Conservation (phyloP, 176 grass and related monocot genomes). For the Bromus sterilis region DNA sequence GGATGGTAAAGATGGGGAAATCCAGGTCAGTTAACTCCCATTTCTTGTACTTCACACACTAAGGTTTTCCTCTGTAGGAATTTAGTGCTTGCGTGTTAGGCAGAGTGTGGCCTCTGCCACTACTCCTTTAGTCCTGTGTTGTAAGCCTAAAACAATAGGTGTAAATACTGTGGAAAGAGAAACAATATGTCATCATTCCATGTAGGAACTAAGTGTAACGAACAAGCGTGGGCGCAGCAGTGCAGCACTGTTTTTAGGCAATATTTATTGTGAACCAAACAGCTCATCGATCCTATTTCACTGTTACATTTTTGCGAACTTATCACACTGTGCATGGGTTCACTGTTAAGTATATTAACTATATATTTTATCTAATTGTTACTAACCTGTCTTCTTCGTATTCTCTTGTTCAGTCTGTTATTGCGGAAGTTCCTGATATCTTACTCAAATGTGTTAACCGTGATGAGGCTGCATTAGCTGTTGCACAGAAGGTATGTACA, state of each 20-base stretch:
- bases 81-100: not conserved
- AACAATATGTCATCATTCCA: not conserved
- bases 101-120: not conserved
- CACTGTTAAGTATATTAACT: not conserved
- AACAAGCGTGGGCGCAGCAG: not conserved
- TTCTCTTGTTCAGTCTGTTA: constrained; percentile 46
- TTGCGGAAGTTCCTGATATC: constrained; percentile 74
- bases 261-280: not conserved
- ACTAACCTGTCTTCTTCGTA: constrained; percentile 9
- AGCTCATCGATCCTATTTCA: not conserved
- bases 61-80: not conserved
- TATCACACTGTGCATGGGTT: not conserved
- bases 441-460: constrained; percentile 66
- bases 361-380: not conserved
- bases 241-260: not conserved
- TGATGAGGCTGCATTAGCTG: constrained; percentile 71
- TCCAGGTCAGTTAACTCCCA: constrained; percentile 41
- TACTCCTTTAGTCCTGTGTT: not conserved
- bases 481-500: constrained; percentile 67
- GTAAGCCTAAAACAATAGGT: not conserved
- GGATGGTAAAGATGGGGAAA: constrained; percentile 68
- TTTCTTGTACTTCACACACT: not conserved
- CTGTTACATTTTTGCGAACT: not conserved
- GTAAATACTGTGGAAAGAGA: not conserved
- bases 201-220: not conserved